Base-by-base conservation (phyloP, 2,329 filamentous ascomycete species). In the Hymenoscyphus occultus region DNA sequence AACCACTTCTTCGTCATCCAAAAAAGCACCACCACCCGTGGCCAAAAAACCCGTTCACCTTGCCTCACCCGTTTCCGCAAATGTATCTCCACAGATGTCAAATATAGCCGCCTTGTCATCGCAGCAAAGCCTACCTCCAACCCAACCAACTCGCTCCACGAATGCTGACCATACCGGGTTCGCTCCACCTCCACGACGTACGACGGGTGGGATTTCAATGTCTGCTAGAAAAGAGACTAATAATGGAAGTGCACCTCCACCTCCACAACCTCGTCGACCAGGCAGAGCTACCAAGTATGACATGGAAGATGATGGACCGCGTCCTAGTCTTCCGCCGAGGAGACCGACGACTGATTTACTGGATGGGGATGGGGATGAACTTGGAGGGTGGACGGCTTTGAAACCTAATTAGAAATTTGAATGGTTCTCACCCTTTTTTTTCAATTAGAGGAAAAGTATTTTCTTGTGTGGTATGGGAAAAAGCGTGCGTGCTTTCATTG, bases 41-140 rank as follows among this genome's bases (percentile, higher is more conserved):
- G 74, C 70, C 6, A 69, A 68, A 32, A 77, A 77, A 64, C 75
- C 75, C 16, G 60, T 73, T 6, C 74, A 76, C 64, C 69, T 77
- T 14, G 71, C 69, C 35, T 66, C 69, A 5, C 69, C 70, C 13
- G 64, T 68, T 31, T 68, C 70, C 7, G 31, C 63, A 12, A 70
- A 63, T n/a, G 62, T 68, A 3, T 67, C 67, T 16, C 68, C 70
- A 5, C 64, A 70, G 16, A 10, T 69, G 7, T 70, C 71, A 6
- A 63, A 57, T 4, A 39, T 64, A n/a, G 56, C 59, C 39, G 69
- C 70, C 5, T 64, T 68, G 10, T 42, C 65, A 16, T 59, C 65
- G 22, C 51, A 67, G 31, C 45, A 51, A 12, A 62, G 39, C 40
- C 40, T 51, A 12, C 31, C 58, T 19, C 63, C 65, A 12, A 5